Base-by-base conservation (phyloP, 768 basidiomycete genomes). In the Lactarius sanguifluus region DNA sequence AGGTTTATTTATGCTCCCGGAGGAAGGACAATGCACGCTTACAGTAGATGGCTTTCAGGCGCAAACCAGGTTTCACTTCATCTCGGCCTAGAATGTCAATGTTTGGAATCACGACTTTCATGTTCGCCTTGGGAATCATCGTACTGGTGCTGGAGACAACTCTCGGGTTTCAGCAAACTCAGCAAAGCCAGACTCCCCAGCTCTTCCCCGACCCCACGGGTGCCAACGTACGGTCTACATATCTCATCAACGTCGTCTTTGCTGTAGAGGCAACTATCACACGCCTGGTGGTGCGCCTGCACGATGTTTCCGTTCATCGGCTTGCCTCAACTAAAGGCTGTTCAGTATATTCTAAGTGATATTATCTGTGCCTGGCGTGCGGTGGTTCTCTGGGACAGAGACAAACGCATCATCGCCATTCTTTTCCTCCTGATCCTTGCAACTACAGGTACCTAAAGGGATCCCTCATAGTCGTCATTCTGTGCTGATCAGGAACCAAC, bases 331-430 rank as follows among this genome's bases (percentile, higher is more conserved):
- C 5, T 40, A 15, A 40, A 5, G 2, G 12, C 15, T 40, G 15
- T 40, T 40, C 15, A 40, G 38, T 40, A 40, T 40, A 40, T 40
- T 5, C 5, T 40, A 40, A 40, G 38, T 12, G 38, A 40, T 40
- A 40, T 57, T 20, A 15, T 57, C 10, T 57, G 57, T 20, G 57
- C 57, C 18, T 57, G 57, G 57, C 57, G 57, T 10, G 34, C 57
- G 10, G 57, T 36, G 20, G 57, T 57, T 20, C 28, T 57, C 57
- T 57, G 57, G 57, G 36, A 57, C 57, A 34, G 12, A n/a, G 34
- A 57, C n/a, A 57, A 57, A n/a, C 57, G 57, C 9, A 20, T 57
- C 10, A 20, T 57, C 3, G 57, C 57, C 32, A 20, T 57, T 36
- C 57, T 57, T 38, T 16, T 12, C 4, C 18, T 38, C 5, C 9